Conservation (phyloP, 352 stramenopile species). For the Pythium insidiosum region DNA sequence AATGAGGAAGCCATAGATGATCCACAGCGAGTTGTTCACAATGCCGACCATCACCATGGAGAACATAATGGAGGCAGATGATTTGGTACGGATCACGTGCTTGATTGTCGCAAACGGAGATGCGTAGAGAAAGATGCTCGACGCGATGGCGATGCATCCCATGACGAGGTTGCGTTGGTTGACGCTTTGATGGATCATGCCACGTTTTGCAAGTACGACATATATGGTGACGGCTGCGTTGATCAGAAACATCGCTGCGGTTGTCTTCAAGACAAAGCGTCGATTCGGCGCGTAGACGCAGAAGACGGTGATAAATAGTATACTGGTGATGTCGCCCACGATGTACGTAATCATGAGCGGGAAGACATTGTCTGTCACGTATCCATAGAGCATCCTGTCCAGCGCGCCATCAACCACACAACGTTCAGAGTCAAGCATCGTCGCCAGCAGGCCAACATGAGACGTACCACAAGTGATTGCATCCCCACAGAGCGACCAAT, state of each 20-base stretch:
- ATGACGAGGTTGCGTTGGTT: conserved; percentile 22
- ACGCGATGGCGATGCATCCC: conserved; percentile 37
- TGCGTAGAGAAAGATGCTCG: conserved; percentile 54
- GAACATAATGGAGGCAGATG: conserved; percentile 48
- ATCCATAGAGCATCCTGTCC: conserved; percentile 24
- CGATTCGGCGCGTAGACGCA: conserved; percentile 29
- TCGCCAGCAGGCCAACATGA: not conserved
- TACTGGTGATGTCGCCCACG: conserved; percentile 15
- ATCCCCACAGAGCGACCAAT: conserved; percentile 56
- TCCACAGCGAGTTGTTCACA: conserved; percentile 73
- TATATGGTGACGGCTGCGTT: conserved; percentile 40
- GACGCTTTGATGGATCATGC: conserved; percentile 17
- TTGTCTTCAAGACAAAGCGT: conserved; percentile 24
- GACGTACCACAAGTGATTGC: conserved; percentile 64
- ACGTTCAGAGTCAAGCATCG: too few relatives aligned
- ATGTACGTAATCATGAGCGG: conserved; percentile 24
- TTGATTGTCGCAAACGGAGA: conserved; percentile 54
- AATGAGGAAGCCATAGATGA: conserved; percentile 51
- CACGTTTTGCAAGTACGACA: conserved; percentile 27
- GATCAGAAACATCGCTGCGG: conserved; percentile 21
- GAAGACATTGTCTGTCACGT: conserved; percentile 21
- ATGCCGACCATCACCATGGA: conserved; percentile 48
- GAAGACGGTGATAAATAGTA: conserved; percentile 19
- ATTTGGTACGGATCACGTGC: conserved; percentile 39
- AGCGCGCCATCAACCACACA: not conserved